Conservation (phyloP, 2,329 filamentous ascomycete genomes). For the Neoascochyta sp. region DNA sequence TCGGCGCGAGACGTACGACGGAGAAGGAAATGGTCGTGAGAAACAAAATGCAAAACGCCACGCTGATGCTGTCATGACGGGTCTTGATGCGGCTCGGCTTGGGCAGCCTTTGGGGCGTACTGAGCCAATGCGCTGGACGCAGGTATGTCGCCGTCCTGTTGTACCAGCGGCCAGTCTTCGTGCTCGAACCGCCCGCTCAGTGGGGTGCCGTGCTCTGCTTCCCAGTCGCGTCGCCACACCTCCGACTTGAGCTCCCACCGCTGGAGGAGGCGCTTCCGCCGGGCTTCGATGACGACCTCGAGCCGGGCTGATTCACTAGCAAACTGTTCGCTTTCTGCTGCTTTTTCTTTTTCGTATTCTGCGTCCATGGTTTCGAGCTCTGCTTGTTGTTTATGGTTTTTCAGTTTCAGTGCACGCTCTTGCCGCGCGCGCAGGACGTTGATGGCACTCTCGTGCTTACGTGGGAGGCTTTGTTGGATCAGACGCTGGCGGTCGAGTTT, state of each 20-base stretch:
- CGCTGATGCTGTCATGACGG: no score
- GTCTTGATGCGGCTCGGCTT: no score
- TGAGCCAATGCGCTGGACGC: no score
- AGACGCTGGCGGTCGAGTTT: conserved; percentile 43
- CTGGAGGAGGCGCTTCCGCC: conserved; percentile 30
- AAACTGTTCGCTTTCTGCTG: conserved; percentile 30
- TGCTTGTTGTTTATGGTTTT: conserved; percentile 39
- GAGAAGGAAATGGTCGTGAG: no score
- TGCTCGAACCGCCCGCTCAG: conserved; percentile 25
- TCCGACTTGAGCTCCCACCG: conserved; percentile 42
- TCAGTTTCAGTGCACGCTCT: conserved; percentile 36
- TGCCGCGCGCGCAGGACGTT: conserved; percentile 48
- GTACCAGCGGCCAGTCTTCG: conserved; percentile 28
- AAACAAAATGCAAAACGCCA: no score
- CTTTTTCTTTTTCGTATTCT: conserved; percentile 33
- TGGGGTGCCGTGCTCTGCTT: conserved; percentile 21
- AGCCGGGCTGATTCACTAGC: conserved; percentile 35
- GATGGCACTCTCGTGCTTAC: conserved; percentile 45
- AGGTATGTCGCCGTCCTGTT: no score
- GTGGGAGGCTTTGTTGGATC: conserved; percentile 39
- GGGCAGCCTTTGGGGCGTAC: no score
- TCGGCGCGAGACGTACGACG: no score
- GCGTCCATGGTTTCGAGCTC: conserved; percentile 37
- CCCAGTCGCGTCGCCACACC: conserved; percentile 38
- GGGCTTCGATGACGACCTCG: conserved; percentile 30